Evolutionary conservation across 2,329 filamentous ascomycete genomes (phyloP).

Genomic region (Fusarium tuaranense): DNA sequence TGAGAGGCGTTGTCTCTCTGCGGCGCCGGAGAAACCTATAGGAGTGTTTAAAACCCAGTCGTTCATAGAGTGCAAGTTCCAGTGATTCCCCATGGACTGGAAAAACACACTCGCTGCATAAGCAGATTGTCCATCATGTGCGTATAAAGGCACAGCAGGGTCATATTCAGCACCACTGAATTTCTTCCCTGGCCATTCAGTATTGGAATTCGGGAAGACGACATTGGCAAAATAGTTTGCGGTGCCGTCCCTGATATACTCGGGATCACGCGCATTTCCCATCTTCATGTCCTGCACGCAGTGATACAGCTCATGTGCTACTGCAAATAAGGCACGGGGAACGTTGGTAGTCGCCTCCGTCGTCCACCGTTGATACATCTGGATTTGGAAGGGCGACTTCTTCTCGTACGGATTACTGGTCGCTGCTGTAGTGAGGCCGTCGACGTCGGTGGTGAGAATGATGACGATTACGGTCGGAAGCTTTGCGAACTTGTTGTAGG

Average conservation of each 20-base stretch:
- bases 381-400: constrained; percentile 17
- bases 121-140: neutral
- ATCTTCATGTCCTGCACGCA: constrained; percentile 15
- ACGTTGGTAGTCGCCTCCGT: neutral
- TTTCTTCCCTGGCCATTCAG: constrained; percentile 18
- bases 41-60: constrained; percentile 16
- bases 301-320: constrained; percentile 33
- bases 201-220: constrained; percentile 19
- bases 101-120: constrained; percentile 25
- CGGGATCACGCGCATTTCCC: neutral
- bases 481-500: constrained; percentile 14
- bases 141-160: constrained; percentile 23
- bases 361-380: constrained; percentile 15
- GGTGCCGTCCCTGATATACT: constrained; percentile 20
- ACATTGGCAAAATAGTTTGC: constrained; percentile 34
- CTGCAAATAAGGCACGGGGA: constrained; percentile 11
- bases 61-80: neutral
- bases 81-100: constrained; percentile 3
- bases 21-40: neutral
- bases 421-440: neutral
- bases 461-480: constrained; percentile 14
- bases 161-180: constrained; percentile 14
- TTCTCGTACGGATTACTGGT: constrained; percentile 14
- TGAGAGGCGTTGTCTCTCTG: constrained; percentile 20
- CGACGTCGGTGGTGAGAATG: constrained; percentile 7